These are phyloP conservation scores for Trichoderma sp. DNA, from an alignment of 2,329 filamentous ascomycete genomes.

Conservation along the genomic window DNA sequence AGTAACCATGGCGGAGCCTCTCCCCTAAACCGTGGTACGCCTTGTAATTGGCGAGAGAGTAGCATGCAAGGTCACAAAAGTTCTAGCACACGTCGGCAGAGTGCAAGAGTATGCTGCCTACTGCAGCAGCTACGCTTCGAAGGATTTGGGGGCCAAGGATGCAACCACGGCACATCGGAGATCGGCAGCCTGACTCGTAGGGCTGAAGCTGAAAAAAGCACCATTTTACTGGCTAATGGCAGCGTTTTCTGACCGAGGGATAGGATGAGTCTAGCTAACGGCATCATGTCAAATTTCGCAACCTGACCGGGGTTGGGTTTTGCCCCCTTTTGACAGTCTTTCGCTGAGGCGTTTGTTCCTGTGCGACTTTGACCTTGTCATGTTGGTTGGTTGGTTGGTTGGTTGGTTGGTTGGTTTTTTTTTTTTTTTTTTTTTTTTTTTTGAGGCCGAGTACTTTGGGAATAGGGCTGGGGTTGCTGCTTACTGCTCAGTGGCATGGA, in stretches of 20 bases:
- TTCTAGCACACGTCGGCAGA: slow-evolving; percentile 5
- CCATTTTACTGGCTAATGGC: slow-evolving; percentile 15
- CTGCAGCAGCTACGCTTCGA: slow-evolving; percentile 11
- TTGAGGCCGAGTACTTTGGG: neutral
- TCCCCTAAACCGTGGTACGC: slow-evolving; percentile 1
- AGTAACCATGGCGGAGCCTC: slow-evolving; percentile 4
- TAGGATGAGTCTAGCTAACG: neutral
- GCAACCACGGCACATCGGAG: slow-evolving; percentile 19
- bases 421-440: no score
- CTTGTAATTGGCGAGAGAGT: slow-evolving; percentile 12
- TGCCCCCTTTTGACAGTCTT: neutral
- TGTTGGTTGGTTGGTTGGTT: no score
- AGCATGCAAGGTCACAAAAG: slow-evolving; percentile 15
- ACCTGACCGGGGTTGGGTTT: neutral
- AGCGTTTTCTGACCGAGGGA: neutral
- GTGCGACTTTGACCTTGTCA: neutral
- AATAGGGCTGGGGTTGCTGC: neutral
- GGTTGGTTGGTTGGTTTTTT: no score
- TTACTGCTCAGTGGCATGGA: neutral
- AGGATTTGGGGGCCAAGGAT: slow-evolving; percentile 21
- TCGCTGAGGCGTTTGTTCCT: neutral
- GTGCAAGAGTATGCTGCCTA: slow-evolving; percentile 1
- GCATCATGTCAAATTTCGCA: neutral
- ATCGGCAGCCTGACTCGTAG: slow-evolving; percentile 18
- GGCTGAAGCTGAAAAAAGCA: slow-evolving; percentile 15